Evolutionary conservation across 1,284 basidiomycete species (phyloP).

Genomic region (Moesziomyces aphidis): DNA sequence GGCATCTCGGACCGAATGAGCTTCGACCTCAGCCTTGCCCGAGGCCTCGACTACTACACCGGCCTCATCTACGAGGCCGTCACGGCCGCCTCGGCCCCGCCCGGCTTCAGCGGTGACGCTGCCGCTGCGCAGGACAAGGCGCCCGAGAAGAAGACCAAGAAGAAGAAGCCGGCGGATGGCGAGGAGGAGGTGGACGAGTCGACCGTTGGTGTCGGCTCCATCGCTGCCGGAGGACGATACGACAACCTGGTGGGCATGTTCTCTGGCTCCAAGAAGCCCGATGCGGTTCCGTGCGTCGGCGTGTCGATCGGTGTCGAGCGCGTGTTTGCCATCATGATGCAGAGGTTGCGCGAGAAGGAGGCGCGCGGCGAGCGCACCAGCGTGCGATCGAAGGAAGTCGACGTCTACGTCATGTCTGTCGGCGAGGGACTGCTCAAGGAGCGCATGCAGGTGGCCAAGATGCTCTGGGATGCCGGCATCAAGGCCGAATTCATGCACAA

Average conservation of each 20-base stretch:
- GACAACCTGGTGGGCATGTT: slow-evolving; percentile 98
- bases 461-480: slow-evolving; percentile 87
- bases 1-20: slow-evolving; percentile 80
- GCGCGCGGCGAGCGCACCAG: slow-evolving; percentile 68
- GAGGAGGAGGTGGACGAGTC: slow-evolving; percentile 89
- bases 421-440: slow-evolving; percentile 90
- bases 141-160: slow-evolving; percentile 70
- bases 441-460: slow-evolving; percentile 83
- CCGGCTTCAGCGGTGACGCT: slow-evolving; percentile 73
- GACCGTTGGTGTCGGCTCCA: slow-evolving; percentile 93
- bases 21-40: slow-evolving; percentile 94
- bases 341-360: slow-evolving; percentile 80
- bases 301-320: slow-evolving; percentile 93
- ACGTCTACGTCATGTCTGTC: slow-evolving; percentile 92
- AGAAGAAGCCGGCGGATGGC: slow-evolving; percentile 72
- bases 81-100: slow-evolving; percentile 91
- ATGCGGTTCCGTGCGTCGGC: slow-evolving; percentile 90
- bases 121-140: slow-evolving; percentile 18
- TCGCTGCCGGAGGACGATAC: slow-evolving; percentile 96
- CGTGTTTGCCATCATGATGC: slow-evolving; percentile 93
- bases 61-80: slow-evolving; percentile 98
- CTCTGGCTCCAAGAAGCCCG: slow-evolving; percentile 77
- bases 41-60: slow-evolving; percentile 98
- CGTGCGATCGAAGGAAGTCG: slow-evolving; percentile 86
- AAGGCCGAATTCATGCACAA: slow-evolving; percentile 96